Base-by-base conservation (phyloP, 2,329 filamentous ascomycete species). In the Penicillium psychrosexuale region DNA sequence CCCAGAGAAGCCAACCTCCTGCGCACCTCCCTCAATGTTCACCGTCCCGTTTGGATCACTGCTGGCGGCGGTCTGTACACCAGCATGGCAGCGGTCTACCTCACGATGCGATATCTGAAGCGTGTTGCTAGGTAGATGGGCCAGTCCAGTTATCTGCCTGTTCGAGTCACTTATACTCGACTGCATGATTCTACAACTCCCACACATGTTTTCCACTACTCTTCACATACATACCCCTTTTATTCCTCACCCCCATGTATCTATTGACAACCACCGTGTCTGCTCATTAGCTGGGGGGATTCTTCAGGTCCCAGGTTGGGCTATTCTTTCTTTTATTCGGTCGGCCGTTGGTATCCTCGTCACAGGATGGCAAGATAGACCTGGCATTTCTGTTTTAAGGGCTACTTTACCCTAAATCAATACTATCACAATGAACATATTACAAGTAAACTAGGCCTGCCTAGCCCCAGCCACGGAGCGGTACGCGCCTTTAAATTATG, bases 31-130 rank as follows among this genome's bases (percentile, higher is more conserved):
- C 50, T 75, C n/a, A 60, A 49, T 22, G 61, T 65, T 24, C 69
- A 72, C 47, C 62, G 59, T 42, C 69, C 69, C 5, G 69, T 72
- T 44, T 72, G 69, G 69, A 30, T 69, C 13, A 64, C 69, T 3
- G 69, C 66, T 11, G 64, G 52, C 1, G 69, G 67, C 11, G 69
- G 64, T 27, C 57, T 64, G 8, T 72, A 72, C 56, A 71, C 69
- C 8, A 69, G 65, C 5, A 59, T 64, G 53, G 66, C 61, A 2
- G 69, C 69, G 3, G 65, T 70, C 5, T 69, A 65, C 48, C 60
- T 72, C 12, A 70, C 69, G 0, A 63, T 71, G 53, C 63, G 63
- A 39, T 69, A 66, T 40, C 52, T 72, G 53, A 67, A 63, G 37
- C 67, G 56, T 13, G 48, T 69, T 28, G 47, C 47, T 39, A 33